Percentiles rank a stretch among this genome's conserved stretches.
phyloP scores from a whole-genome alignment of 495 filamentous ascomycete species.

The Diplogelasinospora grovesii region DNA sequence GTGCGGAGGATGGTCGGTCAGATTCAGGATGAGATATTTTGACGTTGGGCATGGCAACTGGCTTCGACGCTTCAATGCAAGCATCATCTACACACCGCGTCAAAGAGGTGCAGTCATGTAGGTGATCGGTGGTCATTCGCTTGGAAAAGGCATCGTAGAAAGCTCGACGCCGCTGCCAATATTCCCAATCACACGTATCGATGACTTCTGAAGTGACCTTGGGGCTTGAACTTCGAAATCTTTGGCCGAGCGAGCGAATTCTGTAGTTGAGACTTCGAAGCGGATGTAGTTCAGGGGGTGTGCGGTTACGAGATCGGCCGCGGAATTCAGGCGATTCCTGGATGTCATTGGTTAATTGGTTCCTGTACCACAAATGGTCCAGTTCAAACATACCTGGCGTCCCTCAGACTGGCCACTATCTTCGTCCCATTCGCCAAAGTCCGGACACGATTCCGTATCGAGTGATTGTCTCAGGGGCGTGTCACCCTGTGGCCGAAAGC shows the following conservation, averaged over 20 bases:
- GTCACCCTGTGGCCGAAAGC: no score
- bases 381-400: background rate
- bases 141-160: constrained; percentile 1
- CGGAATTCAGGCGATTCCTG: background rate
- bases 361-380: background rate
- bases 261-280: constrained; percentile 3
- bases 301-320: background rate
- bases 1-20: constrained; percentile 15
- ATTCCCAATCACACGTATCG: no score
- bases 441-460: no score
- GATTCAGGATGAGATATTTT: constrained; percentile 21
- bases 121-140: background rate
- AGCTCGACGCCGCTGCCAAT: constrained; percentile 10
- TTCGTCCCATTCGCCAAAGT: no score
- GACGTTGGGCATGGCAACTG: constrained; percentile 19
- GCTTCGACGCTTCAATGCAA: no score
- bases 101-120: no score
- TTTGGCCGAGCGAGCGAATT: constrained; percentile 1
- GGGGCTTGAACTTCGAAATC: constrained; percentile 10
- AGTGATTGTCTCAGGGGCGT: no score
- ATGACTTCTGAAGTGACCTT: no score
- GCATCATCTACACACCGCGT: no score
- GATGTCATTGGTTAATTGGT: background rate
- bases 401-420: background rate
- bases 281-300: background rate